phyloP scores from a whole-genome alignment of 257 asterid species.

The Buddleja alternifolia region DNA sequence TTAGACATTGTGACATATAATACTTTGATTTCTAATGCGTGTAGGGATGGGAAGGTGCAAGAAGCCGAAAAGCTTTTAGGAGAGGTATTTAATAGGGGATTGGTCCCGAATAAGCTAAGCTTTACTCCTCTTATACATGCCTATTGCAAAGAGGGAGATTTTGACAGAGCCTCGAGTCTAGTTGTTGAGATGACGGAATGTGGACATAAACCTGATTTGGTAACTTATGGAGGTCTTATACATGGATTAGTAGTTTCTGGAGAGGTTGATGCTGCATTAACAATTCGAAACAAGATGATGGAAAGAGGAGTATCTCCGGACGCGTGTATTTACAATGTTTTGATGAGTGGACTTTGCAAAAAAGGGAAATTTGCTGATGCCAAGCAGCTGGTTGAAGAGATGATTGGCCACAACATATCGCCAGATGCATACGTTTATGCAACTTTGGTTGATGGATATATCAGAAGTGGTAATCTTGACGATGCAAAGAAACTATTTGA shows the following conservation, averaged over 20 bases:
- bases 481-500: slow-evolving; percentile 74
- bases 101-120: slow-evolving; percentile 60
- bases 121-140: slow-evolving; percentile 81
- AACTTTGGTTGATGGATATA: slow-evolving; percentile 77
- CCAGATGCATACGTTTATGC: slow-evolving; percentile 78
- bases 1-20: slow-evolving; percentile 77
- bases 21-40: slow-evolving; percentile 67
- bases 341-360: slow-evolving; percentile 83
- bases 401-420: slow-evolving; percentile 60
- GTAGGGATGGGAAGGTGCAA: slow-evolving; percentile 62
- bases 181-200: slow-evolving; percentile 69
- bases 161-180: slow-evolving; percentile 69
- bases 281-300: slow-evolving; percentile 67
- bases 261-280: slow-evolving; percentile 74
- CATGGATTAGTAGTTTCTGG: slow-evolving; percentile 81
- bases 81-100: slow-evolving; percentile 46
- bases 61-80: slow-evolving; percentile 73
- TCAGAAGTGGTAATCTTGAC: slow-evolving; percentile 63
- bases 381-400: slow-evolving; percentile 68
- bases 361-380: slow-evolving; percentile 57
- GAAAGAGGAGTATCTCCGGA: slow-evolving; percentile 72
- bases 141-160: slow-evolving; percentile 58
- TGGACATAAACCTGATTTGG: slow-evolving; percentile 77
- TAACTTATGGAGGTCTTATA: slow-evolving; percentile 72
- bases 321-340: slow-evolving; percentile 76